A percentile compares a stretch with the other conserved stretches of the same genome.
phyloP scores from a whole-genome alignment of 2,329 filamentous ascomycete genomes.

The Alternaria viburni region DNA sequence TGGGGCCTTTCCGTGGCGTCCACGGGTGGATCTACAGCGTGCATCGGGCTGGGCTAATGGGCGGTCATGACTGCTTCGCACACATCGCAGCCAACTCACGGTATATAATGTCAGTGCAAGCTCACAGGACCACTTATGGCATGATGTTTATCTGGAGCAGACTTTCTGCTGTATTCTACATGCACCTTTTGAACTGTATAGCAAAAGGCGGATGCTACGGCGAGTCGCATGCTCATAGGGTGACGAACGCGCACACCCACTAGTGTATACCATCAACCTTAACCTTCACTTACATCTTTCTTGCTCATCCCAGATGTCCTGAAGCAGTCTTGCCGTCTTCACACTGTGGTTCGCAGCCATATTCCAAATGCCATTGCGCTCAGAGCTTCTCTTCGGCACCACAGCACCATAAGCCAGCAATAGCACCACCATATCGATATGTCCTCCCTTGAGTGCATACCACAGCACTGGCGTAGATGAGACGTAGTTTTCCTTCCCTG shows the following conservation, averaged over 20 bases:
- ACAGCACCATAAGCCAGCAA: conserved; percentile 1
- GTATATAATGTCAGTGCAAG: not conserved
- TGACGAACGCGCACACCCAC: not conserved
- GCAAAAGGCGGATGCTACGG: not conserved
- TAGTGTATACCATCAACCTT: not conserved
- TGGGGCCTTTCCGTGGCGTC: not conserved
- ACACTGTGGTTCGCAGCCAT: not conserved
- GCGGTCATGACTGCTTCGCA: not conserved
- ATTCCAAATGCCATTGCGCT: not conserved
- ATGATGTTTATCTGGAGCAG: not conserved
- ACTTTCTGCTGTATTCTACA: not conserved
- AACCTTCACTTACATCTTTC: not conserved
- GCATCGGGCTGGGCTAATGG: not conserved
- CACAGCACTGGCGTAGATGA: not conserved
- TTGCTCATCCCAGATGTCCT: not conserved
- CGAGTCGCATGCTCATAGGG: not conserved
- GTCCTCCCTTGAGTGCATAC: not conserved
- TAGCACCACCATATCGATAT: not conserved
- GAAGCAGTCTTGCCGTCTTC: not conserved
- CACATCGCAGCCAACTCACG: not conserved
- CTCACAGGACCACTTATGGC: not conserved
- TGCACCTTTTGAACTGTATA: not conserved
- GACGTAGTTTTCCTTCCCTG: not conserved
- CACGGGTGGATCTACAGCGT: not conserved
- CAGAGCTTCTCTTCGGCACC: not conserved